Conservation (phyloP, 441 rosid genomes). For the Erodium texanum region DNA sequence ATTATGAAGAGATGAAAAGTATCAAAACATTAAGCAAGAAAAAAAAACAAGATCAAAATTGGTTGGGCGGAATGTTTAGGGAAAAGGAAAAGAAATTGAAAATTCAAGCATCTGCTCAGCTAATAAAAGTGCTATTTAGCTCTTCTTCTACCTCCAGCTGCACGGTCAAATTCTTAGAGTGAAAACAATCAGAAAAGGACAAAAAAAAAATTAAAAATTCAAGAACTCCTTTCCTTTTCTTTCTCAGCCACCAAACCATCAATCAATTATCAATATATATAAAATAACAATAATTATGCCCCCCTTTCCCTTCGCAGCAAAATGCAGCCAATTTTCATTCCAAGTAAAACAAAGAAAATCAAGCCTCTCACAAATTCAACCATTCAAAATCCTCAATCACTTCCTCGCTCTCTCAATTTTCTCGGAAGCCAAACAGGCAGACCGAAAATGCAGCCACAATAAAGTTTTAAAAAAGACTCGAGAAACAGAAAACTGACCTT, state of each 20-base stretch:
- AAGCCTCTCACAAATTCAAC: too few relatives aligned
- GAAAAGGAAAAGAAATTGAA: background rate
- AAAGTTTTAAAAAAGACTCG: background rate
- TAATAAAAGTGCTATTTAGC: background rate
- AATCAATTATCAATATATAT: too few relatives aligned
- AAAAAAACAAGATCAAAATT: background rate
- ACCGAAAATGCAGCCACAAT: too few relatives aligned
- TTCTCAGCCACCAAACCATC: background rate
- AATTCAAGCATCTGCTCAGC: constrained; percentile 4
- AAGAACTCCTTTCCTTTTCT: background rate
- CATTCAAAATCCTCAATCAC: background rate
- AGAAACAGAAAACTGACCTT: constrained; percentile 27
- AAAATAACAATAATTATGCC: too few relatives aligned
- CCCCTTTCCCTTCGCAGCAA: too few relatives aligned
- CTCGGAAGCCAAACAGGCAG: constrained; percentile 18
- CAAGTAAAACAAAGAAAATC: too few relatives aligned
- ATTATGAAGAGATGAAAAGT: background rate
- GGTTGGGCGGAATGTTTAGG: constrained; percentile 18
- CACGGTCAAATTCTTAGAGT: background rate
- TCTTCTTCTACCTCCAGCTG: background rate
- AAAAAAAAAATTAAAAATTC: background rate
- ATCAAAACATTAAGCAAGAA: background rate
- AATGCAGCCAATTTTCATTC: too few relatives aligned
- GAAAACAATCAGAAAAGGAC: background rate
- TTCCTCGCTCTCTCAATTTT: constrained; percentile 18